These are phyloP conservation scores for Gossypium trilobum DNA, from an alignment of 441 rosid species.

Conservation along the genomic window DNA sequence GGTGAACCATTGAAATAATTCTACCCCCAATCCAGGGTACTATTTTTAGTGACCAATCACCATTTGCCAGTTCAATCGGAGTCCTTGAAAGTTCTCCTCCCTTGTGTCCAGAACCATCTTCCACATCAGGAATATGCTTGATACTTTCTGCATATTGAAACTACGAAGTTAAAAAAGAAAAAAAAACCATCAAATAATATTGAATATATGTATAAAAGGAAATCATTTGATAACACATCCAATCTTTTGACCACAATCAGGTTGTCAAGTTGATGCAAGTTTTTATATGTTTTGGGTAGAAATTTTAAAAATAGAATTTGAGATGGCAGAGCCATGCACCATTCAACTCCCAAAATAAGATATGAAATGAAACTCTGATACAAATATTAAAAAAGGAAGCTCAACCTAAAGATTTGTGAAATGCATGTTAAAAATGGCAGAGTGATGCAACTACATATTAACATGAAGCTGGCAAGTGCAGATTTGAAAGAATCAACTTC, in stretches of 20 bases:
- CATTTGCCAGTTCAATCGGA: slow-evolving; percentile 59
- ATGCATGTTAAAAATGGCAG: neutral
- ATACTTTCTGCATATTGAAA: slow-evolving; percentile 45
- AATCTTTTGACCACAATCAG: neutral
- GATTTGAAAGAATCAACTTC: neutral
- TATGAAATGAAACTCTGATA: neutral
- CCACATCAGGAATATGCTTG: slow-evolving; percentile 51
- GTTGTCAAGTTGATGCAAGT: neutral
- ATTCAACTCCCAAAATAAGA: neutral
- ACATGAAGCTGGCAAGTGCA: neutral
- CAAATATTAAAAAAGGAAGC: neutral
- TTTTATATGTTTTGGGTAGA: neutral
- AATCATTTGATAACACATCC: neutral
- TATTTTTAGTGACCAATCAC: slow-evolving; percentile 61
- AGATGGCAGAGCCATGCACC: neutral
- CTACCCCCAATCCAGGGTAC: slow-evolving; percentile 97
- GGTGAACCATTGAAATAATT: slow-evolving; percentile 79
- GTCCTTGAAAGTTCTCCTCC: slow-evolving; percentile 55
- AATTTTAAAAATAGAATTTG: neutral
- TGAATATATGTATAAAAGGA: neutral
- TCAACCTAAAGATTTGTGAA: neutral
- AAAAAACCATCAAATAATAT: neutral
- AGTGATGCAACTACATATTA: neutral
- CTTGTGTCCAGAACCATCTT: slow-evolving; percentile 47
- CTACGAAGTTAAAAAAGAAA: neutral